Base-by-base conservation (phyloP, 1,284 basidiomycete genomes). In the Ceratobasidium theobromae region DNA sequence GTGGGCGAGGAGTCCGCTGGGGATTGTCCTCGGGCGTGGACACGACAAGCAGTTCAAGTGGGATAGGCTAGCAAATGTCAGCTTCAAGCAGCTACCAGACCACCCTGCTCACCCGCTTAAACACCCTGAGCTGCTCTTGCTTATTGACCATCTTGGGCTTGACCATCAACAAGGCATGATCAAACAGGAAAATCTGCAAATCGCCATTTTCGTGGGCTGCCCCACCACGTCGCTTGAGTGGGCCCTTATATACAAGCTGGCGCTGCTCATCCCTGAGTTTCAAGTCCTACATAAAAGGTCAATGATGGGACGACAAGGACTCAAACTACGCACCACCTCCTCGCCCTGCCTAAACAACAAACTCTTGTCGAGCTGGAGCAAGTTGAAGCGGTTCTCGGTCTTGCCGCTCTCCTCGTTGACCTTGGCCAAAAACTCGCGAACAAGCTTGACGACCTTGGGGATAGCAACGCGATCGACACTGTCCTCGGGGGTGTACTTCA, bases 111-210 rank as follows among this genome's bases (percentile, higher is more conserved):
- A 95, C 93, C 72, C 91, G 86, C 71, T 95, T 88, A 75, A 97
- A 97, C 23, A 98, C 96, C 75, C 94, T 94, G 77, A 87, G 90
- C 73, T 95, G 91, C 72, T 98, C 95, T 66, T 88, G 87, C 76
- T 96, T 95, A 76, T 89, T 91, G 25, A 64, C 58, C 48, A 52
- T 43, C 80, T 88, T 74, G 76, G 91, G 75, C 80, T 99, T 99
- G 70, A 93, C 95, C 84, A 99, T 93, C 49, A 99, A 79, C 60
- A 99, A 79, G 0, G 95, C 95, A 77, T 99, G 96, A 75, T 99
- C 97, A 74, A 99, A 98, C 71, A 99, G 79, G 80, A 97, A 98
- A 3, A 97, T 90, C 72, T 94, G 86, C 64, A 98, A 80, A 75
- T 99, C 96, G 5, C 94, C 89, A 70, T 81, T 88, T 72, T 93